Percentiles rank a stretch among this genome's conserved stretches.
Evolutionary conservation across 345 rosid genomes (phyloP).

Genomic region (Anacardium occidentale): DNA sequence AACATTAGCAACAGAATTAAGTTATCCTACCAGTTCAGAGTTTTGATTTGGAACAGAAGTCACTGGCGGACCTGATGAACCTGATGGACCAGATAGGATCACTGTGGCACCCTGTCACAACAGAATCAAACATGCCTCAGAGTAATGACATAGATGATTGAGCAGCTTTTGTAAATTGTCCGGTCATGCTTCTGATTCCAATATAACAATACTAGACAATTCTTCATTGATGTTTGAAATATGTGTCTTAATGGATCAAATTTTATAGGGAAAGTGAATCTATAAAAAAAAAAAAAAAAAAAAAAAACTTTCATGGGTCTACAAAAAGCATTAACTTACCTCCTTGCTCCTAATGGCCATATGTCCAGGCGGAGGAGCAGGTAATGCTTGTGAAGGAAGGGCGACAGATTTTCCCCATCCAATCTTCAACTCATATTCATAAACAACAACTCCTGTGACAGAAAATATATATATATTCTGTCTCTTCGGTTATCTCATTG

Average conservation of each 20-base stretch:
- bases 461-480: constrained; percentile 14
- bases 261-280: constrained; percentile 10
- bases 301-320: constrained; percentile 3
- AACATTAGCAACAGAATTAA: background rate
- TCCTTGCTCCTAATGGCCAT: constrained; percentile 99
- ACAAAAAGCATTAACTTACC: constrained; percentile 47
- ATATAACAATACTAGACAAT: background rate
- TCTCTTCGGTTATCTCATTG: constrained; percentile 3
- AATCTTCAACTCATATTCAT: constrained; percentile 92
- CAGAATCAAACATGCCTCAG: constrained; percentile 24
- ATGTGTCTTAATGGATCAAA: background rate
- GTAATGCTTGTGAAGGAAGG: constrained; percentile 96
- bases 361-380: constrained; percentile 99
- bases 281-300: constrained; percentile 15
- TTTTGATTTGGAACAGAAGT: constrained; percentile 80
- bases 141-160: constrained; percentile 18
- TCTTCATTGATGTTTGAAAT: background rate
- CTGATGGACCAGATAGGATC: constrained; percentile 96
- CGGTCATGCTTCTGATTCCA: constrained; percentile 6
- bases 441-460: constrained; percentile 80
- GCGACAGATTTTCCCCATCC: constrained; percentile 99
- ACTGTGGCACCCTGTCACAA: constrained; percentile 82
- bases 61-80: constrained; percentile 96
- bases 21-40: constrained; percentile 76
- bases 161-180: background rate